Percentiles rank a stretch among this genome's conserved stretches.
These are phyloP conservation scores for Beauveria bassiana DNA, from an alignment of 2,329 filamentous ascomycete species.

Conservation along the genomic window DNA sequence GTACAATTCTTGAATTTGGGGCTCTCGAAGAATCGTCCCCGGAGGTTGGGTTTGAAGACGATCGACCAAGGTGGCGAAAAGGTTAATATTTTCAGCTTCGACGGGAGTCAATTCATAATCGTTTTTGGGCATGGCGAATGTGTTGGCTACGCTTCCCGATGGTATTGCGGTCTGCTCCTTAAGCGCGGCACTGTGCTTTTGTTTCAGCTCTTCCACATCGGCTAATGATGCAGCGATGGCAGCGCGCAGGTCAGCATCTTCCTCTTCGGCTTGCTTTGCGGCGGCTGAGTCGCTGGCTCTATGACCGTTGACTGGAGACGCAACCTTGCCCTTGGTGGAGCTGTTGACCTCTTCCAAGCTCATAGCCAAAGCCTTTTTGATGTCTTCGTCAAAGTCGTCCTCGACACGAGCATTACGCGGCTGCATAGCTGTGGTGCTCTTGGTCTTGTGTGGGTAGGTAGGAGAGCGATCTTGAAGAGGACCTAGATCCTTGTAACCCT, in stretches of 20 bases:
- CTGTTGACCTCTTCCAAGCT: conserved; percentile 87
- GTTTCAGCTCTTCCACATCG: conserved; percentile 98
- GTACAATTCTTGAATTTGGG: conserved; percentile 96
- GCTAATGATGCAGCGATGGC: conserved; percentile 91
- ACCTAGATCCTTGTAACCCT: conserved; percentile 34
- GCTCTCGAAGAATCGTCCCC: conserved; percentile 91
- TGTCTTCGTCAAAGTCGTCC: conserved; percentile 86
- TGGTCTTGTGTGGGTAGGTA: conserved; percentile 53
- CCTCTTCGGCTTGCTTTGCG: conserved; percentile 60
- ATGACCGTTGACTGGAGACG: conserved; percentile 39
- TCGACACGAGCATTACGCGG: conserved; percentile 83
- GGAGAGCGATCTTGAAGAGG: conserved; percentile 42
- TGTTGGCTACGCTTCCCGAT: conserved; percentile 30
- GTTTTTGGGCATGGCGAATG: conserved; percentile 65
- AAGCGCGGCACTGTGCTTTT: conserved; percentile 73
- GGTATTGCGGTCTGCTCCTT: conserved; percentile 63
- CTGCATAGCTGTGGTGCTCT: conserved; percentile 66
- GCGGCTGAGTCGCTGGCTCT: conserved; percentile 30
- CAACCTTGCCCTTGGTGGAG: conserved; percentile 64
- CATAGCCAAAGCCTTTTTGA: conserved; percentile 92
- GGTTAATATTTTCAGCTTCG: conserved; percentile 94
- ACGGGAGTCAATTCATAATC: conserved; percentile 91
- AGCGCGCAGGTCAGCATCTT: conserved; percentile 87
- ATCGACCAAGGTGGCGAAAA: conserved; percentile 91
- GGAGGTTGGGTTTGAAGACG: conserved; percentile 90